Base-by-base conservation (phyloP, 345 rosid species). In the Hypericum perforatum region DNA sequence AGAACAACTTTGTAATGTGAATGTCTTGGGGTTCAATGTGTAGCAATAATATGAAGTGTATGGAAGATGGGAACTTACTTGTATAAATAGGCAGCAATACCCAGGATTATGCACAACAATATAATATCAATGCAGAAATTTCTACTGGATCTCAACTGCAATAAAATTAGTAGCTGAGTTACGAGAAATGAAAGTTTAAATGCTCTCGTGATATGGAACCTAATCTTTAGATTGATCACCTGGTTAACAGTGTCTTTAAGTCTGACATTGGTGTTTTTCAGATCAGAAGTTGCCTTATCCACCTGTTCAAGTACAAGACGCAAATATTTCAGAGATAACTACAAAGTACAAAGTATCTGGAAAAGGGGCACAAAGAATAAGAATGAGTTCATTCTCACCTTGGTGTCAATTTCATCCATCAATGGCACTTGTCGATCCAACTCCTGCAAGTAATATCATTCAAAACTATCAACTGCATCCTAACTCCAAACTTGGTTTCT, bases 61-160 rank as follows among this genome's bases (percentile, higher is more conserved):
- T 7, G n/a, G 55, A 11, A 52, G 42, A 13, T 13, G 67, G 40
- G 9, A 58, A 53, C 94, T 84, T 80, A 89, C 98, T 94, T 94
- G 97, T 94, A 94, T 44, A 94, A 65, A 65, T 94, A 94, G 64
- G 99, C 97, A 54, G 99, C 97, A n/a, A 89, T 85, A 37, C 99
- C 97, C 52, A 94, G 77, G 57, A 94, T 79, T 66, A 94, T 76
- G 65, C 89, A 80, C 82, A 89, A 41, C 63, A 94, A 67, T 58
- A 94, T 60, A 59, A 94, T 89, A 72, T 94, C 99, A 32, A 94
- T 79, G 65, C 99, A 94, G 81, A 94, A 94, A 74, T 94, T 94
- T 61, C 99, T 63, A 69, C 99, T 94, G 49, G 99, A 94, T 61
- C 99, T 80, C 78, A 94, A 73, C 99, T 94, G 89, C 52, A 76